phyloP scores from a whole-genome alignment of 805 yeast genomes.

The Candida saitoana region DNA sequence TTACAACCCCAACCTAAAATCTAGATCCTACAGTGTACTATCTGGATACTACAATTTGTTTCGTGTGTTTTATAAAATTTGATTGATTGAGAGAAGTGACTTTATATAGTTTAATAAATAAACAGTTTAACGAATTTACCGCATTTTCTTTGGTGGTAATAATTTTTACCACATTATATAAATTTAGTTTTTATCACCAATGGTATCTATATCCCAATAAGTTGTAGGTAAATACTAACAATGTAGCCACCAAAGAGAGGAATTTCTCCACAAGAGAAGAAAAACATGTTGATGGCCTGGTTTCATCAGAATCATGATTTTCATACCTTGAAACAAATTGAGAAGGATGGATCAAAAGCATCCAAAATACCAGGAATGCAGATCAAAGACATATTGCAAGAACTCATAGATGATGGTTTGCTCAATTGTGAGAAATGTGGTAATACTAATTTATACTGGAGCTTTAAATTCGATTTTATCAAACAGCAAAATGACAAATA shows the following conservation, averaged over 20 bases:
- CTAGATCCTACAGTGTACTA: conserved; percentile 9
- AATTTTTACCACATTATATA: not conserved
- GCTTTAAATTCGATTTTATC: conserved; percentile 30
- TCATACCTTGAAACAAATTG: conserved; percentile 50
- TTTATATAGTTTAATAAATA: no score
- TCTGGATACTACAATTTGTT: not conserved
- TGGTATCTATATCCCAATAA: not conserved
- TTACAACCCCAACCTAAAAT: conserved; percentile 24
- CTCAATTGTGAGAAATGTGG: conserved; percentile 56
- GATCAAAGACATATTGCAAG: conserved; percentile 47
- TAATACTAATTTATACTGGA: conserved; percentile 48
- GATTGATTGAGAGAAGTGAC: not conserved
- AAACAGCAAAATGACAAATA: conserved; percentile 10
- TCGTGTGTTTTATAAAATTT: not conserved
- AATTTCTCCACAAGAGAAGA: conserved; percentile 38
- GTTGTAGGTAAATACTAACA: not conserved
- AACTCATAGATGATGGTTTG: conserved; percentile 46
- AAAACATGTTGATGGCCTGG: conserved; percentile 31
- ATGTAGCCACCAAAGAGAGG: conserved; percentile 21
- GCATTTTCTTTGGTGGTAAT: not conserved
- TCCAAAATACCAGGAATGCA: conserved; percentile 52
- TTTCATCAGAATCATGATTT: conserved; percentile 37
- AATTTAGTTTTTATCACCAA: not conserved
- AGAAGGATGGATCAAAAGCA: conserved; percentile 40
- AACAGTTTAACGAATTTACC: not conserved